These are phyloP conservation scores for Withania somnifera DNA, from an alignment of 305 asterid species.

Conservation along the genomic window DNA sequence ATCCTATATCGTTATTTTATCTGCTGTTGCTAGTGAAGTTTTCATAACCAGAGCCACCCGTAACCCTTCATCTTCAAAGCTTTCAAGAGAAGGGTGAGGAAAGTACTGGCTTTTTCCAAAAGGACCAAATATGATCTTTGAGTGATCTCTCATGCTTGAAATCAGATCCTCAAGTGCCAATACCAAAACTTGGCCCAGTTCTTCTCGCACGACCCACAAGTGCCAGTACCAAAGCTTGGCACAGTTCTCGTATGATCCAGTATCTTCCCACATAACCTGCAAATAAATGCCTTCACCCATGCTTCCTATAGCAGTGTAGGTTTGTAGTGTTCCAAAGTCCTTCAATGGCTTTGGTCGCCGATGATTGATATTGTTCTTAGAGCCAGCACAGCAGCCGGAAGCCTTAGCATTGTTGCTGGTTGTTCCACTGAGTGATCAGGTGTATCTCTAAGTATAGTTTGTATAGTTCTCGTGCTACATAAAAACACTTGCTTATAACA, in stretches of 20 bases:
- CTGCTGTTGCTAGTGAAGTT: not conserved
- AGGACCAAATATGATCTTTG: not conserved
- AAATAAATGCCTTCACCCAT: constrained; percentile 4
- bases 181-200: not conserved
- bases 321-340: constrained; percentile 9
- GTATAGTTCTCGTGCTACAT: not conserved
- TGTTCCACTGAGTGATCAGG: not conserved
- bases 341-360: constrained; percentile 7
- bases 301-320: constrained; percentile 13
- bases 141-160: constrained; percentile 10
- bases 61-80: constrained; percentile 15
- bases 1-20: not conserved
- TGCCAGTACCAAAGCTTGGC: not conserved
- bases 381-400: constrained; percentile 1
- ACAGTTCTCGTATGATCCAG: not conserved
- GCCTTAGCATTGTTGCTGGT: not conserved
- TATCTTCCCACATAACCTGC: constrained; percentile 8
- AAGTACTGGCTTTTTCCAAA: not conserved
- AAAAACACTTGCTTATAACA: not conserved
- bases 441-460: not conserved
- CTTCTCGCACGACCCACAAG: not conserved
- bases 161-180: constrained; percentile 7
- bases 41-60: constrained; percentile 44
- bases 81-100: not conserved
- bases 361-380: constrained; percentile 3